These are phyloP conservation scores for Rhizopus sp. DNA, from an alignment of 371 early-diverging fungal species.

Conservation along the genomic window DNA sequence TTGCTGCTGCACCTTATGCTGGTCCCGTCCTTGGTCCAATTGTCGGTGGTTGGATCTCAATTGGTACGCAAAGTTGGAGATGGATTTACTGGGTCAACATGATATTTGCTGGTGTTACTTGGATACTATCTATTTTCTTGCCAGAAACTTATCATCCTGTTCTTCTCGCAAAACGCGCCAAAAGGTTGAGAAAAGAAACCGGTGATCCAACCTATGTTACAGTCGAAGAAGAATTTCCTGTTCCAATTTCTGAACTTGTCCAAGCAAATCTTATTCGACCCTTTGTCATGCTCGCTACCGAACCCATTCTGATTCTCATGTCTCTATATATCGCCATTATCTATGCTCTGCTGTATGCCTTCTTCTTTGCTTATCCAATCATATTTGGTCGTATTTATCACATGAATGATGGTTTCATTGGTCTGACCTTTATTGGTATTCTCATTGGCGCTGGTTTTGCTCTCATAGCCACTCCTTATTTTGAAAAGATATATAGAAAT, in stretches of 20 bases:
- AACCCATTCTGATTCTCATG: conserved; percentile 44
- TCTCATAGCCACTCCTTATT: conserved; percentile 32
- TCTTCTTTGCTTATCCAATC: conserved; percentile 49
- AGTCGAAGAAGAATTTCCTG: conserved; percentile 39
- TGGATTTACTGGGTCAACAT: conserved; percentile 55
- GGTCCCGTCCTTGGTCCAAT: conserved; percentile 52
- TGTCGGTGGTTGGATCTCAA: conserved; percentile 47
- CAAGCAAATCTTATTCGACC: conserved; percentile 40
- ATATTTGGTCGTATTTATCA: conserved; percentile 36
- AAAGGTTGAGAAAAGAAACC: conserved; percentile 27
- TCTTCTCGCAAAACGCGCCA: conserved; percentile 34
- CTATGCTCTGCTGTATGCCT: conserved; percentile 46
- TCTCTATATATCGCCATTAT: conserved; percentile 46
- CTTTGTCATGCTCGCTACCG: conserved; percentile 39
- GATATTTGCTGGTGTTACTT: conserved; percentile 43
- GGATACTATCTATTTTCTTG: conserved; percentile 36
- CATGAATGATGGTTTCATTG: conserved; percentile 43
- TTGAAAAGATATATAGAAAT: conserved; percentile 30
- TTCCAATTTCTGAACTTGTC: conserved; percentile 31
- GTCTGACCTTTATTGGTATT: conserved; percentile 45
- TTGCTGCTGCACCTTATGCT: conserved; percentile 50
- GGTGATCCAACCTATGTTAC: conserved; percentile 39
- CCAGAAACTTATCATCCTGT: conserved; percentile 50
- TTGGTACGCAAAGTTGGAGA: conserved; percentile 44
- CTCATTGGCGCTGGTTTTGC: conserved; percentile 39